phyloP scores from a whole-genome alignment of 306 rosid species.

The Purshia tridentata region DNA sequence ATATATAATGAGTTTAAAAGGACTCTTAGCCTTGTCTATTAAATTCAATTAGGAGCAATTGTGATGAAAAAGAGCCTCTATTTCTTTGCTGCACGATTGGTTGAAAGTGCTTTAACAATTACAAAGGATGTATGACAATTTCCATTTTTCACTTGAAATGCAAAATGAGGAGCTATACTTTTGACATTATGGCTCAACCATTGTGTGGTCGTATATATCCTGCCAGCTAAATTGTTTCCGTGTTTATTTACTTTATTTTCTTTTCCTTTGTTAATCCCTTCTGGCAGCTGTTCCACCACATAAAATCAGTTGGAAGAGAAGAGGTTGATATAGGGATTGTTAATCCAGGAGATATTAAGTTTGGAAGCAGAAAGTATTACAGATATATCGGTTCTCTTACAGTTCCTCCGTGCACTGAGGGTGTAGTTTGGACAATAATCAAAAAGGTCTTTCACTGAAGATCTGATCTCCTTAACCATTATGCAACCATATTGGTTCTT shows the following conservation, averaged over 20 bases:
- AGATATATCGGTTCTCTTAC: constrained; percentile 82
- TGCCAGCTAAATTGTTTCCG: not conserved
- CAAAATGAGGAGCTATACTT: not conserved
- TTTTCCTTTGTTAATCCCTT: not conserved
- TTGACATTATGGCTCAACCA: not conserved
- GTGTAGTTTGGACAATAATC: constrained; percentile 67
- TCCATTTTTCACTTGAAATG: not conserved
- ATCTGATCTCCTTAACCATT: not conserved
- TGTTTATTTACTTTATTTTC: not conserved
- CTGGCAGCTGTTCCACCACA: constrained; percentile 39
- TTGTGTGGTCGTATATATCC: not conserved
- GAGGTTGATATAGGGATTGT: constrained; percentile 52
- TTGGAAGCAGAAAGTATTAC: constrained; percentile 60
- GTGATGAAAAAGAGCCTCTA: not conserved
- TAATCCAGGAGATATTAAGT: constrained; percentile 48
- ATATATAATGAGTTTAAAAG: not conserved
- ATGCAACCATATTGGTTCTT: not conserved
- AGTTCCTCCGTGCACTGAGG: constrained; percentile 75
- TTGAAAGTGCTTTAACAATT: not conserved
- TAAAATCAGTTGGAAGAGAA: constrained; percentile 37
- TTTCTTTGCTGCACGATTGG: not conserved
- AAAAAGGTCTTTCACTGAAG: constrained; percentile 45
- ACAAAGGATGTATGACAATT: not conserved
- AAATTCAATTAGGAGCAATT: not conserved
- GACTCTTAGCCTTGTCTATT: not conserved